These are phyloP conservation scores for Penicillium sumatraense DNA, from an alignment of 2,329 filamentous ascomycete genomes.

Conservation along the genomic window DNA sequence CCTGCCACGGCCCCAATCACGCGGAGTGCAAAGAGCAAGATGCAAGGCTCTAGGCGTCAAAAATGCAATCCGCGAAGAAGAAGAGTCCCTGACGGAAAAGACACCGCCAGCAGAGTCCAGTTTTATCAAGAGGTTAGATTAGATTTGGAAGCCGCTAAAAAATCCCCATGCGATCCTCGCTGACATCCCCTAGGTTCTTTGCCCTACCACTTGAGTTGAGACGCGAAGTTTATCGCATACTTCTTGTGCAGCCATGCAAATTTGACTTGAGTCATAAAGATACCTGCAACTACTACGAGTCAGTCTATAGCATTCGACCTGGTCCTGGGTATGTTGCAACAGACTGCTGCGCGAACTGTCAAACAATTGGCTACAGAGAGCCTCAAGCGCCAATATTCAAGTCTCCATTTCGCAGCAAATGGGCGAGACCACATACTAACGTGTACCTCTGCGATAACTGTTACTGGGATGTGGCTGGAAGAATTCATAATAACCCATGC, in stretches of 20 bases:
- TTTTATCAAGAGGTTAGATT: not conserved
- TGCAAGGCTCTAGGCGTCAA: not conserved
- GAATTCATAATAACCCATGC: not conserved
- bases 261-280: conserved; percentile 30
- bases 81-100: not conserved
- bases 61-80: no score
- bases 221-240: conserved; percentile 9
- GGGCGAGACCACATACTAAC: conserved; percentile 10
- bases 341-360: conserved; percentile 5
- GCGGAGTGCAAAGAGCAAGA: not conserved
- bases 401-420: conserved; percentile 19
- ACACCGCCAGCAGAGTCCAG: not conserved
- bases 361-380: not conserved
- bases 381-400: conserved; percentile 3
- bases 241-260: conserved; percentile 20
- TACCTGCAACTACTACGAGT: conserved; percentile 25
- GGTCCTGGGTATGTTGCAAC: not conserved
- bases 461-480: conserved; percentile 12
- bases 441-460: conserved; percentile 20
- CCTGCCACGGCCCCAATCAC: not conserved
- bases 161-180: no score
- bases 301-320: not conserved
- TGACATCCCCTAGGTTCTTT: conserved; percentile 12
- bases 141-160: not conserved
- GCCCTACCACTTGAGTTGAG: conserved; percentile 16